Base-by-base conservation (phyloP, 2,329 filamentous ascomycete species). In the Fusarium sacchari region DNA sequence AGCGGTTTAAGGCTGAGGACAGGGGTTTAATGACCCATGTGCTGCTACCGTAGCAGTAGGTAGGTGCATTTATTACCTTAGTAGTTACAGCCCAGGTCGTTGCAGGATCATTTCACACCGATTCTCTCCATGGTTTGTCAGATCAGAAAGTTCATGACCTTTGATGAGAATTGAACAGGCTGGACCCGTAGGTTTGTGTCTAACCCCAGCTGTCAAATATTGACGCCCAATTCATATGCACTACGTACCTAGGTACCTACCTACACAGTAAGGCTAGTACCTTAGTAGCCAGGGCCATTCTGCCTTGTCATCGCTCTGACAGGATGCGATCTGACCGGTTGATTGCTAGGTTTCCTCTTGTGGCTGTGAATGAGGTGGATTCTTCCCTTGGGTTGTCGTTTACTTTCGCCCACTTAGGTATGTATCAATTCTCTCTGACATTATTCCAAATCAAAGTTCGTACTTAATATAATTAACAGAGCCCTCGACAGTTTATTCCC, bases 1-100 rank as follows among this genome's bases (percentile, higher is more conserved):
- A 66, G 71, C 66, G 73, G 64, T 71, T 72, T 76, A 76, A 76
- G 74, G 74, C 73, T 76, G 74, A 76, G 74, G 65, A 50, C 70
- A 74, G 61, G 74, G 69, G 55, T 69, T 53, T 42, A n/a, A 64
- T n/a, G 58, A 64, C 50, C 64, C 66, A 69, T 63, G 37, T 28
- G 50, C 50, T 55, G 50, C 34, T 55, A 55, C 50, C 24, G 50
- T 39, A 53, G 18, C n/a, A 36, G 32, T 36, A 66, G 40, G 42
- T 63, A 65, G 40, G 42, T 64, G 62, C 62, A 63, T 64, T 63
- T 44, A 22, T 36, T 53, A 28, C 28, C 28, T 28, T 6, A 7
- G 28, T 28, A 34, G 58, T 47, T 63, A 32, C 28, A 26, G n/a
- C n/a, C n/a, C n/a, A n/a, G 28, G n/a, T 44, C 32, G 24, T 52